A percentile compares a stretch with the other conserved stretches of the same genome.
phyloP scores from a whole-genome alignment of 108 stramenopile genomes.

The Aurantiochytrium sp. region DNA sequence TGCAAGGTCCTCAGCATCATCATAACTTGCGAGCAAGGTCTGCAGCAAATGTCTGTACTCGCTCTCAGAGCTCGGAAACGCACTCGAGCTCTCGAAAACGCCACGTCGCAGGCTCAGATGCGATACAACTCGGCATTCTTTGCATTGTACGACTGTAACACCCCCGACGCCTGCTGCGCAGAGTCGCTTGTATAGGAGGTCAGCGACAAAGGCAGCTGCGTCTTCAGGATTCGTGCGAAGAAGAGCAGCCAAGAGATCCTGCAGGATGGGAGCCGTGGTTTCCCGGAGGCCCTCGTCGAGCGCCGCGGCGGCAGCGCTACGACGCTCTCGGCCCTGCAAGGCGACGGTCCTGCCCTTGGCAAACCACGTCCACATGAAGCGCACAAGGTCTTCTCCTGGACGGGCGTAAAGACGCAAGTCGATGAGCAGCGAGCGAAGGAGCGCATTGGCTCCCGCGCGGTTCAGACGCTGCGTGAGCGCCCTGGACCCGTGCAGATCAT shows the following conservation, averaged over 20 bases:
- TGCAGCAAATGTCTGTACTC: not conserved
- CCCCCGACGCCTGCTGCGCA: no score
- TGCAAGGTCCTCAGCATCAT: no score
- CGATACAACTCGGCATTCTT: not conserved
- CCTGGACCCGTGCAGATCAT: not conserved
- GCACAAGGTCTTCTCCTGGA: not conserved
- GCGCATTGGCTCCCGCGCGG: not conserved
- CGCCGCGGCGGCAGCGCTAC: not conserved
- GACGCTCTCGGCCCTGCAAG: not conserved
- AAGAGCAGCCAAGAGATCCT: not conserved
- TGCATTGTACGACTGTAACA: not conserved
- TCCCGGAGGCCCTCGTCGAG: not conserved
- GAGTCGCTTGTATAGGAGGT: not conserved
- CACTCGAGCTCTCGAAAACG: not conserved
- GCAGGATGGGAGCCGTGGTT: not conserved
- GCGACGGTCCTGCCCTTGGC: not conserved
- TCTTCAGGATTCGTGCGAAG: not conserved
- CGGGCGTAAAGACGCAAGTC: not conserved
- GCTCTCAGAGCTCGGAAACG: not conserved
- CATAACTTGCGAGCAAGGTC: not conserved
- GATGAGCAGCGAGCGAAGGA: not conserved
- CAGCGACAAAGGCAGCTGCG: not conserved
- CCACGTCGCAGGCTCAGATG: not conserved
- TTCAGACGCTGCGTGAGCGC: not conserved
- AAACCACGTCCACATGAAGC: not conserved